These are phyloP conservation scores for Xylariales sp. DNA, from an alignment of 2,329 filamentous ascomycete genomes.

Conservation along the genomic window DNA sequence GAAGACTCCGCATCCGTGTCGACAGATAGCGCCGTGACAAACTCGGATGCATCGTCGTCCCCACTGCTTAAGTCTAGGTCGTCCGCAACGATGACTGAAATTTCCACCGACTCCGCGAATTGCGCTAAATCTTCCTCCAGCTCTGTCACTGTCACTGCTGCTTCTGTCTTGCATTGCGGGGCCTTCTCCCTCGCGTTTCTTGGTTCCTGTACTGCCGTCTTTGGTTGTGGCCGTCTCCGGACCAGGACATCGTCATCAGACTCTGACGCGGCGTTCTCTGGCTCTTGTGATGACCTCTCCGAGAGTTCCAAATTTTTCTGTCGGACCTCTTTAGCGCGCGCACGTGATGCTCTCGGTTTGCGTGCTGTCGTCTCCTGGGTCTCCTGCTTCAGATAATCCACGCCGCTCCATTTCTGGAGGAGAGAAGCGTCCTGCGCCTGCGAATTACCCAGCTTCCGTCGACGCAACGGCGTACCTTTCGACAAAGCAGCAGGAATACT, in stretches of 20 bases:
- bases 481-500: conserved; percentile 1
- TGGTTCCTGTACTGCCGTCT: neutral
- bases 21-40: conserved; percentile 15
- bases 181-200: neutral
- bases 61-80: conserved; percentile 11
- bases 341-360: conserved; percentile 10
- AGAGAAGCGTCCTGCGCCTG: conserved; percentile 22
- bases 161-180: neutral
- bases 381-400: conserved; percentile 3
- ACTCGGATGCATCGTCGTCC: conserved; percentile 21
- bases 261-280: neutral
- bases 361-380: conserved; percentile 4
- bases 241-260: conserved; percentile 7
- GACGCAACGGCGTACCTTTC: conserved; percentile 22
- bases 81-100: conserved; percentile 2
- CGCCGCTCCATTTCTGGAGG: conserved; percentile 20
- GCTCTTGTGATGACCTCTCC: neutral
- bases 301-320: neutral
- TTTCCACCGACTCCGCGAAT: conserved; percentile 1
- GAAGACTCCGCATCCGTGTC: conserved; percentile 15
- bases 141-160: neutral
- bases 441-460: conserved; percentile 23
- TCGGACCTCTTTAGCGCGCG: conserved; percentile 9
- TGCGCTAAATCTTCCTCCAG: neutral
- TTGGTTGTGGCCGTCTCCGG: conserved; percentile 1